Percentiles rank a stretch among this genome's conserved stretches.
These are phyloP conservation scores for Arachis hypogaea DNA, from an alignment of 306 rosid species.

Conservation along the genomic window DNA sequence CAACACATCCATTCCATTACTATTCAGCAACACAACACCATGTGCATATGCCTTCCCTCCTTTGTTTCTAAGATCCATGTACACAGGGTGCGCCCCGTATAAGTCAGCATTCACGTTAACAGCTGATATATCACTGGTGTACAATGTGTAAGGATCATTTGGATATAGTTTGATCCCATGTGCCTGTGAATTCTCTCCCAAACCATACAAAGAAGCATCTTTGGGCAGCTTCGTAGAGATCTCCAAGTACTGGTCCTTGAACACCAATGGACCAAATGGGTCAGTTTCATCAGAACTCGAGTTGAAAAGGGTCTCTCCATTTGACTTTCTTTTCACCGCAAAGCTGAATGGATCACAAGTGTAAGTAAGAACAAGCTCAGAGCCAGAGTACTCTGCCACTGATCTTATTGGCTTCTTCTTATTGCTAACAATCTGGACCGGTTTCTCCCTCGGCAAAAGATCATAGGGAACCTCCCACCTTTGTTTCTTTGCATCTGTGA, in stretches of 20 bases:
- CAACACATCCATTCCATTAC: constrained; percentile 94
- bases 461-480: constrained; percentile 92
- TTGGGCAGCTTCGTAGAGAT: constrained; percentile 74
- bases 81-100: constrained; percentile 86
- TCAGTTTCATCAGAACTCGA: constrained; percentile 51
- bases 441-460: constrained; percentile 72
- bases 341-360: constrained; percentile 75
- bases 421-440: constrained; percentile 37
- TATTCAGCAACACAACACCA: constrained; percentile 79
- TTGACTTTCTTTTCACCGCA: constrained; percentile 69
- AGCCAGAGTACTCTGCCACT: constrained; percentile 56
- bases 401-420: constrained; percentile 34
- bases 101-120: constrained; percentile 80
- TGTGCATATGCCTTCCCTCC: constrained; percentile 71
- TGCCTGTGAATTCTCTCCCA: constrained; percentile 88
- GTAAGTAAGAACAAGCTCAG: constrained; percentile 65
- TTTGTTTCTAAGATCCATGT: constrained; percentile 76
- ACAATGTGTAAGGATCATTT: constrained; percentile 75
- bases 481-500: constrained; percentile 71
- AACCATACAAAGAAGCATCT: constrained; percentile 74
- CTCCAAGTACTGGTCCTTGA: constrained; percentile 89
- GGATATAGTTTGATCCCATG: constrained; percentile 79
- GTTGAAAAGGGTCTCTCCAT: constrained; percentile 76
- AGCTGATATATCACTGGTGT: constrained; percentile 71
- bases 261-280: constrained; percentile 60